Base-by-base conservation (phyloP, 192 early-diverging fungal species). In the Rhizophagus sp. region DNA sequence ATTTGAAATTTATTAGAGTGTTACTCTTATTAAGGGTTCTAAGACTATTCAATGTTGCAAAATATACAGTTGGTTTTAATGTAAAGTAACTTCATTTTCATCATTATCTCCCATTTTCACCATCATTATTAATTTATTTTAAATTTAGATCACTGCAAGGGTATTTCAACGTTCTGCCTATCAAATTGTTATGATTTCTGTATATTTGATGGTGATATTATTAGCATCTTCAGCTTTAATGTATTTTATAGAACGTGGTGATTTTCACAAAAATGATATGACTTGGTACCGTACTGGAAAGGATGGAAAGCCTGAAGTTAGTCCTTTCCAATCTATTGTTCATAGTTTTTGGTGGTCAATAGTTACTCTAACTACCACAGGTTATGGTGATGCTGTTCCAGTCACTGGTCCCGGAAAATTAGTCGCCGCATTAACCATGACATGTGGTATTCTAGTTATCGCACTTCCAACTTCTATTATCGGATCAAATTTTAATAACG, bases 391-490 rank as follows among this genome's bases (percentile, higher is more conserved):
- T 68, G 81, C 80, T 19, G 84, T 86, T 57, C 89, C 89, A 0
- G 82, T 82, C n/a, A 87, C 89, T 34, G 80, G 81, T 3, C 77
- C 79, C 80, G 89, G 89, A 76, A 84, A 85, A 67, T 80, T 88
- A 4, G 82, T 90, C 49, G 83, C 87, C 0, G 82, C 81, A 25
- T 12, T 87, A 36, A 88, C 89, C 15, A 90, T 90, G 88, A 63
- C 87, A 25, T 80, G 86, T 73, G 89, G 89, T 49, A 84, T 90
- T 72, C 83, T 88, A n/a, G 86, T 85, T 5, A 86, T 90, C 70
- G 89, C 86, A 68, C 82, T 90, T 57, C 89, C 88, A 41, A 87
- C 89, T 4, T 87, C 87, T 2, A 90, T 90, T 62, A 88, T 90
- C 25, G 87, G 87, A 3, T 88, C 86, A 71, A 88, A 88, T 77